Conservation (phyloP, 805 yeast genomes). For the Citeromyces nyonsensis region DNA sequence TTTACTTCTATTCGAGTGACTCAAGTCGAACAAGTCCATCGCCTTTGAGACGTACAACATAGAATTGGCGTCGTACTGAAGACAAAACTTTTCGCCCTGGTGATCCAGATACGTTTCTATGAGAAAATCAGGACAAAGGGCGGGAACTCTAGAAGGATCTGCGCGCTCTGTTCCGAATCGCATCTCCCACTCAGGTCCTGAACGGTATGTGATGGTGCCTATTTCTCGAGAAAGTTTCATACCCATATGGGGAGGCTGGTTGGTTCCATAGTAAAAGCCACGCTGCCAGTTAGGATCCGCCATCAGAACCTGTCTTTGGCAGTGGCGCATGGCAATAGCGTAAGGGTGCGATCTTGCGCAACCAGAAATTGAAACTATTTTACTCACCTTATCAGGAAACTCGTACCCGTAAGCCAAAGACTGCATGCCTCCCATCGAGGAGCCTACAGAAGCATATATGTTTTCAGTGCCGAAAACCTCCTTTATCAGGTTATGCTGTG, state of each 20-base stretch:
- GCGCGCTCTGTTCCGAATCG: slow-evolving; percentile 83
- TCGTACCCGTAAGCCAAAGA: slow-evolving; percentile 77
- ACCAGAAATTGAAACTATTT: slow-evolving; percentile 72
- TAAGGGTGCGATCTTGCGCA: slow-evolving; percentile 92
- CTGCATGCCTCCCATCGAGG: slow-evolving; percentile 99
- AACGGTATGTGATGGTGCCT: slow-evolving; percentile 85
- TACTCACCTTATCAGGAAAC: slow-evolving; percentile 61
- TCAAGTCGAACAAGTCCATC: slow-evolving; percentile 85
- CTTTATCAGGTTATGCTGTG: slow-evolving; percentile 57
- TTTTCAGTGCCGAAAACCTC: slow-evolving; percentile 47
- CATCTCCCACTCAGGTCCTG: slow-evolving; percentile 96
- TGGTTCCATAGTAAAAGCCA: slow-evolving; percentile 55
- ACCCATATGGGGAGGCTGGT: slow-evolving; percentile 81
- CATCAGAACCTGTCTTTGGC: slow-evolving; percentile 88
- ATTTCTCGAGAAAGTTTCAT: slow-evolving; percentile 91
- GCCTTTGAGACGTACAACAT: slow-evolving; percentile 80
- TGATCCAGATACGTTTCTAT: slow-evolving; percentile 91
- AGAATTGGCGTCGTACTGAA: slow-evolving; percentile 86
- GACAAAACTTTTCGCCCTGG: slow-evolving; percentile 86
- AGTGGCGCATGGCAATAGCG: slow-evolving; percentile 85
- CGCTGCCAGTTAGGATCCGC: slow-evolving; percentile 91
- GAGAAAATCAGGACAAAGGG: slow-evolving; percentile 83
- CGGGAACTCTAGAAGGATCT: slow-evolving; percentile 66
- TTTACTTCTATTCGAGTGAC: slow-evolving; percentile 25
- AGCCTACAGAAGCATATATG: slow-evolving; percentile 71